These are phyloP conservation scores for Penicillium angulare DNA, from an alignment of 495 filamentous ascomycete species.

Conservation along the genomic window DNA sequence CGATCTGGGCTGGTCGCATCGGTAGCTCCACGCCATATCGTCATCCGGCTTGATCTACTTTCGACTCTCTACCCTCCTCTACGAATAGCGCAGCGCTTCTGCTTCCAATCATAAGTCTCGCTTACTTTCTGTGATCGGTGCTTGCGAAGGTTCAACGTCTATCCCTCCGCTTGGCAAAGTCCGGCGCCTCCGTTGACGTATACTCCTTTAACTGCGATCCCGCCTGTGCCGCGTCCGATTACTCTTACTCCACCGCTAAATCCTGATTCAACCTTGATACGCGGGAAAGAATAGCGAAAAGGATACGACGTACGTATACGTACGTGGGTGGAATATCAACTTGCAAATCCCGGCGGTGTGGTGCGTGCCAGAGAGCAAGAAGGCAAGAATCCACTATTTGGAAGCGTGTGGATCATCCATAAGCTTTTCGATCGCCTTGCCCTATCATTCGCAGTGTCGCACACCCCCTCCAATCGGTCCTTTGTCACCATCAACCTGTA, in stretches of 20 bases:
- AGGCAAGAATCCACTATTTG: constrained; percentile 5
- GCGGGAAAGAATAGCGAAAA: not conserved
- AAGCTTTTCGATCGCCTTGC: constrained; percentile 20
- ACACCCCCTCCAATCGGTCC: not conserved
- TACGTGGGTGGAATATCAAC: constrained; percentile 15
- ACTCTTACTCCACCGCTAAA: not conserved
- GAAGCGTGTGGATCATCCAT: constrained; percentile 13
- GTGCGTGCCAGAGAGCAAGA: constrained; percentile 15
- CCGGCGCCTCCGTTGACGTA: constrained; percentile 18
- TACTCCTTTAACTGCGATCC: constrained; percentile 10
- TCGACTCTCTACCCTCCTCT: constrained; percentile 11
- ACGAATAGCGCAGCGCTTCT: constrained; percentile 25
- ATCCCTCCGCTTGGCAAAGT: constrained; percentile 13
- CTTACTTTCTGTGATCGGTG: constrained; percentile 16
- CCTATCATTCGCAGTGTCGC: constrained; percentile 2
- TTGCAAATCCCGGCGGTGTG: not conserved
- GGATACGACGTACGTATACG: not conserved
- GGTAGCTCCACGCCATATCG: constrained; percentile 30
- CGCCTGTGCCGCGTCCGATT: not conserved
- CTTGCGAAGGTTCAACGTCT: constrained; percentile 20
- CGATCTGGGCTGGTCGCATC: constrained; percentile 30
- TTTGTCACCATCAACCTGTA: constrained; percentile 1
- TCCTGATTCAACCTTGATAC: not conserved
- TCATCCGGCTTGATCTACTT: constrained; percentile 19
- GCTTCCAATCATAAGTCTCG: constrained; percentile 22